phyloP scores from a whole-genome alignment of 179 eudicot species.

The Actinidia chinensis region DNA sequence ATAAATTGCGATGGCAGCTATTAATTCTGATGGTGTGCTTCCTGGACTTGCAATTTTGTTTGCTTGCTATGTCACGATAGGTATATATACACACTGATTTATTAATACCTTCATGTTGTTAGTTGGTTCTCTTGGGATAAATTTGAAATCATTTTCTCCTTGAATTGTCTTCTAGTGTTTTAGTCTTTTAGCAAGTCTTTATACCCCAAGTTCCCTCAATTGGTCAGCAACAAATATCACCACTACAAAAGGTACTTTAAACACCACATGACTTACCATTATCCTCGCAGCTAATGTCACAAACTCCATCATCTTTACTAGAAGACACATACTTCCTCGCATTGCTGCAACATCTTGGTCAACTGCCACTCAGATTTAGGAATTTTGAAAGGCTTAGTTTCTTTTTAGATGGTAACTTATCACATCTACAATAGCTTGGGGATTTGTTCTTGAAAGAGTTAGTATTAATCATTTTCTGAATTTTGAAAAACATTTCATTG shows the following conservation, averaged over 20 bases:
- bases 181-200: constrained; percentile 42
- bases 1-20: constrained; percentile 64
- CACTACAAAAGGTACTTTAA: constrained; percentile 55
- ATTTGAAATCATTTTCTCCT: neutral
- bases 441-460: too few species aligned
- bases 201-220: constrained; percentile 36
- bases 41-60: constrained; percentile 43
- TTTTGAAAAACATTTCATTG: too few species aligned
- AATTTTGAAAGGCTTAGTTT: too few species aligned
- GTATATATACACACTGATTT: constrained; percentile 31
- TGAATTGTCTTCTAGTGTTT: constrained; percentile 30
- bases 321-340: constrained; percentile 42
- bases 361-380: constrained; percentile 40
- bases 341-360: constrained; percentile 42
- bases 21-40: constrained; percentile 45
- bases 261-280: constrained; percentile 61
- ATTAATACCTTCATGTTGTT: neutral
- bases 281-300: constrained; percentile 42
- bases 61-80: constrained; percentile 44
- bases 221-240: constrained; percentile 54
- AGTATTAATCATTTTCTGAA: too few species aligned
- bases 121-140: neutral
- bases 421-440: too few species aligned
- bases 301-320: constrained; percentile 42
- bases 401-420: too few species aligned